phyloP scores from a whole-genome alignment of 345 rosid species.

The Viola odorata region DNA sequence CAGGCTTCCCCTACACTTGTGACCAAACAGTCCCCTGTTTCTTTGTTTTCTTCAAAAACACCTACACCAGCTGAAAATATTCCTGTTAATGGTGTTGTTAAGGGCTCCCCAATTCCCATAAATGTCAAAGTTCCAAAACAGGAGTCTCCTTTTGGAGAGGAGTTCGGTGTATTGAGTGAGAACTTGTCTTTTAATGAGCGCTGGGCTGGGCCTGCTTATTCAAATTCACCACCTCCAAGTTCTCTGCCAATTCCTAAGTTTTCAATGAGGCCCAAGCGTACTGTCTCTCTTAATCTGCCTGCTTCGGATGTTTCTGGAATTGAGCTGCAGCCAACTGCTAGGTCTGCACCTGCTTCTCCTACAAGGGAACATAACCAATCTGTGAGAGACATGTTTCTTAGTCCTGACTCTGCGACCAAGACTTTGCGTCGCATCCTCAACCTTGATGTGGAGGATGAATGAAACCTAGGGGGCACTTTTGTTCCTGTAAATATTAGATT shows the following conservation, averaged over 20 bases:
- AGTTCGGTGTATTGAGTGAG: slow-evolving; percentile 12
- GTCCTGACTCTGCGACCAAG: slow-evolving; percentile 75
- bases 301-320: slow-evolving; percentile 26
- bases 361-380: slow-evolving; percentile 41
- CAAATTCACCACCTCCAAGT: slow-evolving; percentile 93
- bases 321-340: slow-evolving; percentile 42
- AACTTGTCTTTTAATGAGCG: slow-evolving; percentile 53
- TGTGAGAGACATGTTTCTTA: slow-evolving; percentile 37
- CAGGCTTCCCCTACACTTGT: slow-evolving; percentile 28
- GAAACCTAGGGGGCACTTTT: slow-evolving; percentile 31
- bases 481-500: slow-evolving; percentile 47
- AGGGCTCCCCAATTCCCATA: slow-evolving; percentile 56
- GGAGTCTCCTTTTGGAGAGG: slow-evolving; percentile 29
- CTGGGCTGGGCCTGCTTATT: slow-evolving; percentile 99
- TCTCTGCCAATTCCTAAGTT: slow-evolving; percentile 91
- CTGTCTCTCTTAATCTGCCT: slow-evolving; percentile 58
- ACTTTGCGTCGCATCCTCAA: slow-evolving; percentile 92
- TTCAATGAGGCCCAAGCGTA: slow-evolving; percentile 55
- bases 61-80: slow-evolving; percentile 20
- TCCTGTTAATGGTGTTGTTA: slow-evolving; percentile 10
- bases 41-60: slow-evolving; percentile 25
- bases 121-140: slow-evolving; percentile 18
- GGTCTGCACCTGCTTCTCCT: slow-evolving; percentile 91
- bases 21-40: slow-evolving; percentile 21
- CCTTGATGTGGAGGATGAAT: slow-evolving; percentile 58